Evolutionary conservation across 2,329 filamentous ascomycete genomes (phyloP).

Genomic region (Dactylellina sp.): DNA sequence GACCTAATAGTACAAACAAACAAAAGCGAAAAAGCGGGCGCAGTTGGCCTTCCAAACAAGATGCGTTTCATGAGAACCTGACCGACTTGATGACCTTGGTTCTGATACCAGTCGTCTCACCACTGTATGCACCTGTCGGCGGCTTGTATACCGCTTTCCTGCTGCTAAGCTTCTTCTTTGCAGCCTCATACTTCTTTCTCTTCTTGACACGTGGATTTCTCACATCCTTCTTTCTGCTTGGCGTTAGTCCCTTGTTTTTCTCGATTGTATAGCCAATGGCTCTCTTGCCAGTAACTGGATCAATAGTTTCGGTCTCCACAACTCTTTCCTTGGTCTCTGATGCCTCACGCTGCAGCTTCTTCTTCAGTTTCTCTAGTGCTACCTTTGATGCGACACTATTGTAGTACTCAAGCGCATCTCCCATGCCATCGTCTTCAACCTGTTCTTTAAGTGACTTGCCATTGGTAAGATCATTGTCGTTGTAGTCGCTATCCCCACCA

Average conservation of each 20-base stretch:
- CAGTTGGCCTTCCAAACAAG: background rate
- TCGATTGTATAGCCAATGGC: constrained; percentile 93
- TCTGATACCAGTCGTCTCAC: constrained; percentile 53
- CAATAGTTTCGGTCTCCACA: constrained; percentile 71
- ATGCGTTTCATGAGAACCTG: constrained; percentile 39
- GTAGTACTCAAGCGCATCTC: constrained; percentile 83
- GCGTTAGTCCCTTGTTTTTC: constrained; percentile 96
- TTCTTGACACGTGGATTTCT: constrained; percentile 98
- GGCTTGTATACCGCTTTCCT: constrained; percentile 86
- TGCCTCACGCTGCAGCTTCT: constrained; percentile 79
- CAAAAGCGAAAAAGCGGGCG: background rate
- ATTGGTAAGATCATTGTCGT: constrained; percentile 47
- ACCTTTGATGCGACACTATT: constrained; percentile 76
- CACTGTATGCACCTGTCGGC: constrained; percentile 42
- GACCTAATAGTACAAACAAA: constrained; percentile 3
- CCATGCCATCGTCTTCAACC: constrained; percentile 58
- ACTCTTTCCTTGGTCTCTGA: constrained; percentile 70
- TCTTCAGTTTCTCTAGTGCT: constrained; percentile 66
- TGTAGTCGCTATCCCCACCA: constrained; percentile 67
- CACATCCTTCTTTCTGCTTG: constrained; percentile 91
- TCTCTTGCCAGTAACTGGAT: constrained; percentile 74
- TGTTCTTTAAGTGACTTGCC: constrained; percentile 58
- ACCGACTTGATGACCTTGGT: constrained; percentile 54
- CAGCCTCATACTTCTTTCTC: constrained; percentile 93
- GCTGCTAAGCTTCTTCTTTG: constrained; percentile 94